Evolutionary conservation across 495 filamentous ascomycete genomes (phyloP).

Genomic region (Parathielavia appendiculata): DNA sequence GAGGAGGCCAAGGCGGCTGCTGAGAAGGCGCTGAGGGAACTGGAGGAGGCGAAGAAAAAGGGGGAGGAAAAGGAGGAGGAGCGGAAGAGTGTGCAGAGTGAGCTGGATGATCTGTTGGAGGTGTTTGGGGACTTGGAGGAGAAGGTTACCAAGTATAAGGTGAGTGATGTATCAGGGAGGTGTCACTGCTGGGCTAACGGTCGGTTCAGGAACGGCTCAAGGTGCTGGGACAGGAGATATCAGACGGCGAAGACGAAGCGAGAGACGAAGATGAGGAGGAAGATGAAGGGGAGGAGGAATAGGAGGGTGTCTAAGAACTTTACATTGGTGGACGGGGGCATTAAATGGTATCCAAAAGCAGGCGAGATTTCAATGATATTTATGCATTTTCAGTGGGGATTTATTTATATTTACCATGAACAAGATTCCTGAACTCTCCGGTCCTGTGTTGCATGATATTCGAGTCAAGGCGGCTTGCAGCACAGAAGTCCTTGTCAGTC

Average conservation of each 20-base stretch:
- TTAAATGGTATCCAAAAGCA: not conserved
- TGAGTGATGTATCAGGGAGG: slow-evolving; percentile 35
- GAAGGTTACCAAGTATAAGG: slow-evolving; percentile 75
- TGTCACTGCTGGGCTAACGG: slow-evolving; percentile 11
- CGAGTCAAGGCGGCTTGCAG: no score
- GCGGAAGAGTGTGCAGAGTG: slow-evolving; percentile 55
- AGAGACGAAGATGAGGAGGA: slow-evolving; percentile 59
- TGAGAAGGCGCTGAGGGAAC: slow-evolving; percentile 21
- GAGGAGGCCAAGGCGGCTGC: slow-evolving; percentile 26
- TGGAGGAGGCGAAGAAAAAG: slow-evolving; percentile 15
- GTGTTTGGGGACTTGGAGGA: slow-evolving; percentile 88
- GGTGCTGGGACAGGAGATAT: slow-evolving; percentile 65
- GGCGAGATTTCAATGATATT: not conserved
- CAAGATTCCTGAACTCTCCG: no score
- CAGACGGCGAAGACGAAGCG: slow-evolving; percentile 73
- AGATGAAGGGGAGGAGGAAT: slow-evolving; percentile 43
- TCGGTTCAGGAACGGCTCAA: slow-evolving; percentile 61
- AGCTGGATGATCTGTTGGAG: slow-evolving; percentile 80
- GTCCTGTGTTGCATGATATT: no score
- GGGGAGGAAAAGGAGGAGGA: slow-evolving; percentile 23
- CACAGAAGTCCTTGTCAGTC: no score
- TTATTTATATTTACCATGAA: slow-evolving; percentile 2
- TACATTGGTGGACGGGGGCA: no score
- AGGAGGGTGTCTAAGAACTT: slow-evolving; percentile 27
- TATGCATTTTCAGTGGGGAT: slow-evolving; percentile 11